Evolutionary conservation across 2,329 filamentous ascomycete species (phyloP).

Genomic region (Alternaria brassicicola): DNA sequence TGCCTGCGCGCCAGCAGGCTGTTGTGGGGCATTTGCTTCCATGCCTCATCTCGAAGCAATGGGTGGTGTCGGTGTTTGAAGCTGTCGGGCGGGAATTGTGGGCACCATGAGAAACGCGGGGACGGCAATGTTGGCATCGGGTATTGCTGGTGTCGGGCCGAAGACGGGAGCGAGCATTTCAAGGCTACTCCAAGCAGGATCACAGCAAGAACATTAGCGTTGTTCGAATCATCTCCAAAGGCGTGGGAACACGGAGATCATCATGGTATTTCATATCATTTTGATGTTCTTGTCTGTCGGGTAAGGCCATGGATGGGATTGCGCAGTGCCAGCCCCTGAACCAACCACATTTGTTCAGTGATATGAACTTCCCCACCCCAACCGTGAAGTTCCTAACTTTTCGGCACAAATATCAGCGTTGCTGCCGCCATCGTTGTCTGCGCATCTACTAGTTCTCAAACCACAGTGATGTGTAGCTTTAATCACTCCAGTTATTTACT

Average conservation of each 20-base stretch:
- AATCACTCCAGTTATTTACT: background rate
- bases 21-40: slow-evolving; percentile 20
- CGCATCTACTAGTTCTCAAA: background rate
- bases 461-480: background rate
- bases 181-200: background rate
- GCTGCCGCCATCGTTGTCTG: background rate
- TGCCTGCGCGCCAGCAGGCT: slow-evolving; percentile 14
- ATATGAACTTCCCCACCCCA: background rate
- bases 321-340: background rate
- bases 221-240: background rate
- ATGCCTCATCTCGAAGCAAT: slow-evolving; percentile 17
- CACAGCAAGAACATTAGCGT: background rate
- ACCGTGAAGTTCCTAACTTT: background rate
- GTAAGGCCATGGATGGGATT: background rate
- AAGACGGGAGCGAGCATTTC: background rate
- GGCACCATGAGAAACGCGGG: slow-evolving; percentile 9
- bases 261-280: background rate
- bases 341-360: background rate
- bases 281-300: background rate
- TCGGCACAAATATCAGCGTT: background rate
- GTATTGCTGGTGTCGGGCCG: slow-evolving; percentile 13
- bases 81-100: slow-evolving; percentile 18
- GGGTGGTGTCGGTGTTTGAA: slow-evolving; percentile 21
- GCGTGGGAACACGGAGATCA: background rate
- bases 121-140: slow-evolving; percentile 14